Percentiles rank a stretch among this genome's conserved stretches.
phyloP scores from a whole-genome alignment of 495 filamentous ascomycete species.

The Tetracladium setigerum region DNA sequence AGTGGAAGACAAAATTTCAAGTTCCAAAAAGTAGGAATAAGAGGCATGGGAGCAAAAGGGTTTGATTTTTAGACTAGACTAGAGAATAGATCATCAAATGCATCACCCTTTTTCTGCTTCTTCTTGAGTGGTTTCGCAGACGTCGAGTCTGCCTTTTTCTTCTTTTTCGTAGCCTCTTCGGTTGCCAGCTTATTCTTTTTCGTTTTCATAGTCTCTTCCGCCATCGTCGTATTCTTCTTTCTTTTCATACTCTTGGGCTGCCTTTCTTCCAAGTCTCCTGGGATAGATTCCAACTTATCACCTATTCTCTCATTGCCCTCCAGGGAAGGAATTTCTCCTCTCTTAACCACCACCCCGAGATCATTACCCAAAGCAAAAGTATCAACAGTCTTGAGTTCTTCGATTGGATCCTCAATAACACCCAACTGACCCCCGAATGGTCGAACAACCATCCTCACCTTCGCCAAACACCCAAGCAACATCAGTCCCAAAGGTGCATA shows the following conservation, averaged over 20 bases:
- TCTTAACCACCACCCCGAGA: slow-evolving; percentile 1
- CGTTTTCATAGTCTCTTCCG: neutral
- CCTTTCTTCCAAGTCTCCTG: neutral
- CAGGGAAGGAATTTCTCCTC: no score
- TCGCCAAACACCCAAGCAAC: slow-evolving; percentile 57
- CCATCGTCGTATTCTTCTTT: neutral
- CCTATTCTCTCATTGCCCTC: neutral
- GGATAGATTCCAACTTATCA: neutral
- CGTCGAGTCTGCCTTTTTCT: slow-evolving; percentile 2
- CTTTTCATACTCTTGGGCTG: neutral
- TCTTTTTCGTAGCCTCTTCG: slow-evolving; percentile 3
- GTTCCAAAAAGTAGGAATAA: neutral
- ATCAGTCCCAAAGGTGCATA: slow-evolving; percentile 75
- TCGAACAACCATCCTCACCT: slow-evolving; percentile 40
- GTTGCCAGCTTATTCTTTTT: neutral
- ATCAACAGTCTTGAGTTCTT: neutral
- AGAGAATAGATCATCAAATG: slow-evolving; percentile 56
- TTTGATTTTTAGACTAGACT: slow-evolving; percentile 34
- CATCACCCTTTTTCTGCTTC: slow-evolving; percentile 44
- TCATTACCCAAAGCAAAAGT: slow-evolving; percentile 2
- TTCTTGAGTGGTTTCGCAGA: slow-evolving; percentile 26
- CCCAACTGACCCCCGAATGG: neutral
- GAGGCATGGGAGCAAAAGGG: neutral
- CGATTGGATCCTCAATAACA: neutral
- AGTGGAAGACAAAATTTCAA: neutral